These are phyloP conservation scores for Marchantia polymorpha DNA, from an alignment of 225 moss, liverwort and hornwort genomes.

Conservation along the genomic window DNA sequence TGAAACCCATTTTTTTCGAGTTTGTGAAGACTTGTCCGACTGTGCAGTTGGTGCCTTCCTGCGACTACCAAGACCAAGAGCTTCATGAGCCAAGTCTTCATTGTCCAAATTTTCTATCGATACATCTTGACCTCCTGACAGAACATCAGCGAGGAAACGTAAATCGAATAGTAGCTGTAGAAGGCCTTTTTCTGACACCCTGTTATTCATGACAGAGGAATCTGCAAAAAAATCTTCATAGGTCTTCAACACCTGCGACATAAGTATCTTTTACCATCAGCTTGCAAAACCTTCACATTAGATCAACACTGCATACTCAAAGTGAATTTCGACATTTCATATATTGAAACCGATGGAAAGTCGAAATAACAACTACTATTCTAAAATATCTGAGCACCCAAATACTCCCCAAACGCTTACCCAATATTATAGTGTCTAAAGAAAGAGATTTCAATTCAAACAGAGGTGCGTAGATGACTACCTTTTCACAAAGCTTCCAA, in stretches of 20 bases:
- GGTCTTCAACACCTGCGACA: constrained; percentile 66
- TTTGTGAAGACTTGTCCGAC: constrained; percentile 48
- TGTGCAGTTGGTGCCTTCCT: constrained; percentile 38
- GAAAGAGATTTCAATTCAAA: too few species aligned
- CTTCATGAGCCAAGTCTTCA: constrained; percentile 37
- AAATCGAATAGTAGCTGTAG: constrained; percentile 91
- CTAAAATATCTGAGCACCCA: too few species aligned
- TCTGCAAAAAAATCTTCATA: constrained; percentile 84
- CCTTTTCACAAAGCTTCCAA: constrained; percentile 79
- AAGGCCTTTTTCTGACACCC: constrained; percentile 92
- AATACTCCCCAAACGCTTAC: too few species aligned
- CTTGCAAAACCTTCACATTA: too few species aligned
- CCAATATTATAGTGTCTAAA: too few species aligned
- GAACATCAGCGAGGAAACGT: constrained; percentile 79
- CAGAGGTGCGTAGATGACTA: constrained; percentile 1
- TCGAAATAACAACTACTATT: too few species aligned
- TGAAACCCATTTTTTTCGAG: constrained; percentile 56
- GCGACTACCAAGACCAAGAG: constrained; percentile 25
- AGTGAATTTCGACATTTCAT: too few species aligned
- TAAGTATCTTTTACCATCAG: too few species aligned
- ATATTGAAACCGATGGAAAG: too few species aligned
- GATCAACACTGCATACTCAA: too few species aligned
- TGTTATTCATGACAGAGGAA: constrained; percentile 62
- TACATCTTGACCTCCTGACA: constrained; percentile 82
- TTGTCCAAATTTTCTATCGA: constrained; percentile 41